A percentile compares a stretch with the other conserved stretches of the same genome.
These are phyloP conservation scores for Parasitella parasitica DNA, from an alignment of 371 early-diverging fungal genomes.

Conservation along the genomic window DNA sequence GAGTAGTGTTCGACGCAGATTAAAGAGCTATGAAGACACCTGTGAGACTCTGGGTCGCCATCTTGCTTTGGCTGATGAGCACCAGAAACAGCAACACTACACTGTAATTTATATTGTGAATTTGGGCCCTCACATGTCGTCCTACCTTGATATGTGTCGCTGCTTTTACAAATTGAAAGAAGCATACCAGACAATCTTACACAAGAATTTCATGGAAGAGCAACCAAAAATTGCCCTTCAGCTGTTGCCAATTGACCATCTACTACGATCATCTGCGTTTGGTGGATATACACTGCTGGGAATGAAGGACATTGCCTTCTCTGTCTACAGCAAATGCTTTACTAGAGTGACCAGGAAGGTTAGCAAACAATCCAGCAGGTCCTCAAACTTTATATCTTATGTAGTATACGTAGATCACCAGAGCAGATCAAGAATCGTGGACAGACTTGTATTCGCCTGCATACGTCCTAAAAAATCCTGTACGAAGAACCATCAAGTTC, in stretches of 20 bases:
- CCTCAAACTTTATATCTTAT: too few relatives aligned
- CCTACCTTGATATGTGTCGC: conserved; percentile 47
- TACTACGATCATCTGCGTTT: conserved; percentile 41
- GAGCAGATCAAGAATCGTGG: background rate
- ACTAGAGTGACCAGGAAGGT: conserved; percentile 27
- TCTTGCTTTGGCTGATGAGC: conserved; percentile 14
- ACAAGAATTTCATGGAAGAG: background rate
- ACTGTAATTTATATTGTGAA: conserved; percentile 52
- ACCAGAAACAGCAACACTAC: background rate
- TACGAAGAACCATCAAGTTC: conserved; percentile 29
- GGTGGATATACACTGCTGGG: conserved; percentile 45
- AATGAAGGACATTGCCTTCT: conserved; percentile 50
- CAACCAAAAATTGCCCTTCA: conserved; percentile 39
- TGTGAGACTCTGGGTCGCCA: conserved; percentile 37
- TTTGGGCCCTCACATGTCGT: conserved; percentile 47
- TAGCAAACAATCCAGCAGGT: background rate
- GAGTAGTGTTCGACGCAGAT: conserved; percentile 28
- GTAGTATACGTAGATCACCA: background rate
- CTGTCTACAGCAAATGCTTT: conserved; percentile 47
- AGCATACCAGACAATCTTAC: conserved; percentile 7
- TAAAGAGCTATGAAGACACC: conserved; percentile 41
- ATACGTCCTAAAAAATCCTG: conserved; percentile 36
- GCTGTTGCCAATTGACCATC: conserved; percentile 56
- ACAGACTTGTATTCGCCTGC: conserved; percentile 35
- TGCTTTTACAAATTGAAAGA: conserved; percentile 49